Conservation (phyloP, 2,329 filamentous ascomycete genomes). For the Didymellaceae sp. region DNA sequence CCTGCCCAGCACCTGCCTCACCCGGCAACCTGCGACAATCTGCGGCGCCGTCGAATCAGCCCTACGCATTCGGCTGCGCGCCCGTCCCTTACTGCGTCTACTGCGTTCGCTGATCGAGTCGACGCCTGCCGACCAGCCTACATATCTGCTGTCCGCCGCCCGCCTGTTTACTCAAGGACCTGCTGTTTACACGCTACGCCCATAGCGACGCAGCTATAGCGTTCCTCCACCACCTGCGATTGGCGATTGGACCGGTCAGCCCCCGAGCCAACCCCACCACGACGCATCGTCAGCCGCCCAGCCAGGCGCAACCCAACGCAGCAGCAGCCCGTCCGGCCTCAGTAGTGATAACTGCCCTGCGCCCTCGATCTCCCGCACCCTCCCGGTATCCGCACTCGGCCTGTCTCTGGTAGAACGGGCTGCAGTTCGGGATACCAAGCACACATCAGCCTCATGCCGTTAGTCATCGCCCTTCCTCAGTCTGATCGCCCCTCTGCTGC, state of each 20-base stretch:
- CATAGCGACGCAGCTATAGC: conserved; percentile 5
- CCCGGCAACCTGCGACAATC: conserved; percentile 26
- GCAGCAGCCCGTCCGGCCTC: conserved; percentile 11
- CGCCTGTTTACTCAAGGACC: conserved; percentile 13
- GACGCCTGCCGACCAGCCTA: not conserved
- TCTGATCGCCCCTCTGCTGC: conserved; percentile 12
- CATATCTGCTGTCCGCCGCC: not conserved
- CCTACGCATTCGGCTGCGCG: conserved; percentile 11
- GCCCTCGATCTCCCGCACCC: conserved; percentile 33
- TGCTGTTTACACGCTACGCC: conserved; percentile 12
- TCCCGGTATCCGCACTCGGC: conserved; percentile 40
- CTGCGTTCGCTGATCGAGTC: not conserved
- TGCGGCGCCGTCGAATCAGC: conserved; percentile 36
- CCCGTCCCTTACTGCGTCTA: conserved; percentile 16
- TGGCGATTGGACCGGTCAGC: conserved; percentile 17
- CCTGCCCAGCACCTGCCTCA: conserved; percentile 27
- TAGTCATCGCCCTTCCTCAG: conserved; percentile 50
- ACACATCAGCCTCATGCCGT: conserved; percentile 50
- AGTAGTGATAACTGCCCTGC: conserved; percentile 22
- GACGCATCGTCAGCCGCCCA: conserved; percentile 18
- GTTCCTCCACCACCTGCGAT: not conserved
- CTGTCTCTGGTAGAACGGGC: conserved; percentile 50
- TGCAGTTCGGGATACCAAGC: conserved; percentile 40
- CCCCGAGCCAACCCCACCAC: conserved; percentile 8
- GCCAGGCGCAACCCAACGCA: conserved; percentile 21